Base-by-base conservation (phyloP, 2,329 filamentous ascomycete species). In the Pyrenophora teres region DNA sequence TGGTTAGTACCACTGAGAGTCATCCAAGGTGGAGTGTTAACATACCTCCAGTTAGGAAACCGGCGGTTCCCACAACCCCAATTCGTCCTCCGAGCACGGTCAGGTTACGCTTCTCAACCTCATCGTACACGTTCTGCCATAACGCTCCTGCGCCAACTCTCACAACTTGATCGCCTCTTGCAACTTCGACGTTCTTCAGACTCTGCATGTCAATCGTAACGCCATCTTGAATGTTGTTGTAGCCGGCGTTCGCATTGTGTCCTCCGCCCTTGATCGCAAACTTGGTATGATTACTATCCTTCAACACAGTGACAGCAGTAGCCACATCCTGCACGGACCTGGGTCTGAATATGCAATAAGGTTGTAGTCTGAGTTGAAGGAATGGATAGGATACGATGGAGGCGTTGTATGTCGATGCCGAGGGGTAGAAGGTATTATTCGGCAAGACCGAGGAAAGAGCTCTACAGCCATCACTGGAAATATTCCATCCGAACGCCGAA, bases 71-170 rank as follows among this genome's bases (percentile, higher is more conserved):
- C 0, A 72, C 69, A 21, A 57, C 56, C 15, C 64, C 64, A 7
- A 63, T 62, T 10, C 69, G 61, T 4, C 66, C 68, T 13, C 65
- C 62, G 13, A 61, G 48, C 1, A 62, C 64, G 3, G 59, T 57
- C 9, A 60, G 27, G 9, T 59, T 51, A 12, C 57, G 46, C 16
- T 52, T 49, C 15, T 67, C 60, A n/a, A 62, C 57, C 9, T 54
- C 48, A 30, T 59, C 52, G 42, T 77, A 77, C 3, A 76, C 74
- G 21, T 74, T 59, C 13, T 53, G 52, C 68, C 73, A 77, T 7
- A 67, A 63, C 5, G 56, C 50, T 2, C 71, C 71, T 5, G 68
- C 61, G 5, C 53, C 58, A 5, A 72, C 54, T 31, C 43, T 52
- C 1, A 64, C 65, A 6, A 68, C 46, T 4, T 55, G 41, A 10